Base-by-base conservation (phyloP, 495 filamentous ascomycete species). In the Annulohypoxylon nitens region DNA sequence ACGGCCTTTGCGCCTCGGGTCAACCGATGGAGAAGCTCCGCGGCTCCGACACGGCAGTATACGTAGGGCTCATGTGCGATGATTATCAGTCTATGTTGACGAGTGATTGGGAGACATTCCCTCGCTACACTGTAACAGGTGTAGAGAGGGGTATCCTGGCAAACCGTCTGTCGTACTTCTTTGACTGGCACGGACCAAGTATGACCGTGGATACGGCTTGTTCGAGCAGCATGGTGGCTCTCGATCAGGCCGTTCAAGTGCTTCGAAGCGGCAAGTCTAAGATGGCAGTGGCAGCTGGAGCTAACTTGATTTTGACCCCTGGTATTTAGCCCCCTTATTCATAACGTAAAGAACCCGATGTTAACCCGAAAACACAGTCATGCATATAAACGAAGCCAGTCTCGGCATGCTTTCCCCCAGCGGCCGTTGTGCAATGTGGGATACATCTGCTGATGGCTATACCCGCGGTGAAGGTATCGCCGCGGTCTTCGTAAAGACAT, bases 391-490 rank as follows among this genome's bases (percentile, higher is more conserved):
- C 60, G 54, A 59, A n/a, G 50, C 50, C 14, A 71, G 72, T 10
- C 50, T 75, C 2, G 39, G 50, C 18, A 79, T 81, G 55, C 67
- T 84, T 10, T 65, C 63, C 3, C 75, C 78, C 0, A 75, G 76
- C 39, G 81, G 82, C 11, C 75, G 75, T n/a, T 79, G 72, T 0
- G 77, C 74, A 10, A 79, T 81, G 43, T 83, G 81, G 65, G 89
- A 91, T 64, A 77, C 80, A 0, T 55, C 70, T 0, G 91, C 90
- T 0, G 81, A 91, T 71, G 91, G 91, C 0, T 93, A 90, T 53
- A 30, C 50, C 9, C 50, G 50, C 0, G 50, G 50, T 3, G 50
- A 53, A 14, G 50, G 50, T 33, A 11, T 53, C 23, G 50, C 50
- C 2, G 50, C 50, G 10, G 50, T 53, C 23, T 26, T 53, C 3